phyloP scores from a whole-genome alignment of 2,329 filamentous ascomycete genomes.

The Parafenestella ontariensis region DNA sequence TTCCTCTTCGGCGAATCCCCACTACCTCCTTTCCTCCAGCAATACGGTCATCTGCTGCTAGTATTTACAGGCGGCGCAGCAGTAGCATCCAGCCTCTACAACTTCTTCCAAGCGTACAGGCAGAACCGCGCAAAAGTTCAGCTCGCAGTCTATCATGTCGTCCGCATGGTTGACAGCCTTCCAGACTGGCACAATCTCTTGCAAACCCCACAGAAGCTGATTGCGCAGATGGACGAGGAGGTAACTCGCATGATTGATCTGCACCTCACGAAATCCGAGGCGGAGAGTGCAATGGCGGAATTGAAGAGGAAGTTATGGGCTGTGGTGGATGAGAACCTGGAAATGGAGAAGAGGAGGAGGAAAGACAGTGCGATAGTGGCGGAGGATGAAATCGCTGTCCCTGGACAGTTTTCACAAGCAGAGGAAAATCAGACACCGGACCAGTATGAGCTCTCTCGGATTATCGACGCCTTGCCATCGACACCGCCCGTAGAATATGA shows the following conservation, averaged over 20 bases:
- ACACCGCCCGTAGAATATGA: not conserved
- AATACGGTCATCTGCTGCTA: constrained; percentile 6
- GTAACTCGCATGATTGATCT: constrained; percentile 7
- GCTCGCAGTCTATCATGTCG: constrained; percentile 22
- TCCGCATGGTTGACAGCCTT: constrained; percentile 12
- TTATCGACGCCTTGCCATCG: not conserved
- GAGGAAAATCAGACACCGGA: not conserved
- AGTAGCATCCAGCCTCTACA: constrained; percentile 4
- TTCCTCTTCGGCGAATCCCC: constrained; percentile 9
- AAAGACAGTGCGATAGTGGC: not conserved
- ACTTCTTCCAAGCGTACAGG: constrained; percentile 4
- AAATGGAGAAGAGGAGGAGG: not conserved
- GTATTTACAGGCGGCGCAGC: constrained; percentile 5
- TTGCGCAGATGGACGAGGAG: constrained; percentile 9
- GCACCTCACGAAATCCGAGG: constrained; percentile 13
- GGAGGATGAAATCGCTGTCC: not conserved
- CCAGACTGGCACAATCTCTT: not conserved
- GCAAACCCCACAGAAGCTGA: constrained; percentile 3
- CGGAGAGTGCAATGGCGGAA: not conserved
- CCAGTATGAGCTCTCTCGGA: not conserved
- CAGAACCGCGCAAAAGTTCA: constrained; percentile 17
- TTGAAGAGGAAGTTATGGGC: constrained; percentile 6
- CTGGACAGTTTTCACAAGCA: not conserved
- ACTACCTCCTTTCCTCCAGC: constrained; percentile 7
- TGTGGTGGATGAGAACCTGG: not conserved